Conservation (phyloP, 2,329 filamentous ascomycete genomes). For the Aspergillus phoenicis region DNA sequence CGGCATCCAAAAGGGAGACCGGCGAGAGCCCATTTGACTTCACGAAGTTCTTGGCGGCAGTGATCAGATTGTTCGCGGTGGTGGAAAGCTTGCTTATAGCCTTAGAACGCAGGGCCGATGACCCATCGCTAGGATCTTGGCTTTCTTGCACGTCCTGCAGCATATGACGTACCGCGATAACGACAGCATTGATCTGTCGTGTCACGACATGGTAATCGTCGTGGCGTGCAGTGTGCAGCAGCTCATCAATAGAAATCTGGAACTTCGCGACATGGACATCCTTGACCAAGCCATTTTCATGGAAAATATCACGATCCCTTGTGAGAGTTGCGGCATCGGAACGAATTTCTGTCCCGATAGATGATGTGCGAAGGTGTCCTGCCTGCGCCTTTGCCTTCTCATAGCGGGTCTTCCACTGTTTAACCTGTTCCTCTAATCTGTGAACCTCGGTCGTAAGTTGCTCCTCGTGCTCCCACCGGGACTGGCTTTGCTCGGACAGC, state of each 20-base stretch:
- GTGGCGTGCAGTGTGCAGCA: slow-evolving; percentile 74
- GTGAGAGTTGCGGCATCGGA: slow-evolving; percentile 53
- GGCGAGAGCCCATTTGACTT: slow-evolving; percentile 81
- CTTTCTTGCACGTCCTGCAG: slow-evolving; percentile 73
- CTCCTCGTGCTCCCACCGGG: slow-evolving; percentile 79
- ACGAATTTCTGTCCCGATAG: slow-evolving; percentile 64
- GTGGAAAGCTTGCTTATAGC: slow-evolving; percentile 83
- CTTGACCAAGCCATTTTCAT: slow-evolving; percentile 76
- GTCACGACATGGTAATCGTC: slow-evolving; percentile 75
- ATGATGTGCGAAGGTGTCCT: slow-evolving; percentile 76
- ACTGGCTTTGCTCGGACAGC: slow-evolving; percentile 77
- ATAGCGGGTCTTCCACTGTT: slow-evolving; percentile 88
- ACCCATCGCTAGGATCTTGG: slow-evolving; percentile 58
- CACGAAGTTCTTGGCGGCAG: slow-evolving; percentile 88
- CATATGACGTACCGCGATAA: slow-evolving; percentile 79
- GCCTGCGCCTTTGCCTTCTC: slow-evolving; percentile 85
- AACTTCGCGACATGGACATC: slow-evolving; percentile 94
- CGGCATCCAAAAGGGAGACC: slow-evolving; percentile 90
- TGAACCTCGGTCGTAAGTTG: slow-evolving; percentile 74
- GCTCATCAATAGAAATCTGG: slow-evolving; percentile 89
- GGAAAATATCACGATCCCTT: slow-evolving; percentile 71
- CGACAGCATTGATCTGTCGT: slow-evolving; percentile 83
- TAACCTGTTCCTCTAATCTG: slow-evolving; percentile 77
- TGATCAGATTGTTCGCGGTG: slow-evolving; percentile 94
- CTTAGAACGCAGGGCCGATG: slow-evolving; percentile 63